These are phyloP conservation scores for Parachaetomium inaequale DNA, from an alignment of 495 filamentous ascomycete species.

Conservation along the genomic window DNA sequence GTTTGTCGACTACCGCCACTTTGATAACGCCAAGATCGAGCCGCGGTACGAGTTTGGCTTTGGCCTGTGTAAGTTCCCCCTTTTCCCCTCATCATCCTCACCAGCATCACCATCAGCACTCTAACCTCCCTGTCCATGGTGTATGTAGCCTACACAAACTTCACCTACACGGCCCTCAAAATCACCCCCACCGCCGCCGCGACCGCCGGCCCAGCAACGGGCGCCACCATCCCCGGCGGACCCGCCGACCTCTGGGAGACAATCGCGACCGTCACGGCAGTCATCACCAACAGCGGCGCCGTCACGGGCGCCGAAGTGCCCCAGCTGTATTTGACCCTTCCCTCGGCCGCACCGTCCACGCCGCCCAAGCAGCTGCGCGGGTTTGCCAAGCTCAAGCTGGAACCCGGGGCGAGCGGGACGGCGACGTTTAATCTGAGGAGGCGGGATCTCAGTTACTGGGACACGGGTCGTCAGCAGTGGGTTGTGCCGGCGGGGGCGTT, in stretches of 20 bases:
- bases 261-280: constrained; percentile 54
- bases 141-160: constrained; percentile 62
- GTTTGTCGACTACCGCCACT: constrained; percentile 82
- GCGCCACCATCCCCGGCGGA: constrained; percentile 61
- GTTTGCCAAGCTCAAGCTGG: constrained; percentile 53
- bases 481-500: constrained; percentile 49
- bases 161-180: constrained; percentile 47
- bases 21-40: constrained; percentile 60
- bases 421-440: constrained; percentile 49
- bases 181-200: constrained; percentile 48
- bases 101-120: background rate
- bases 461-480: constrained; percentile 48
- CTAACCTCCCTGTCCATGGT: background rate
- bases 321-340: constrained; percentile 55
- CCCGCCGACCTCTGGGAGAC: constrained; percentile 62
- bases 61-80: constrained; percentile 53
- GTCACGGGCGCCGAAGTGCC: constrained; percentile 71
- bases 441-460: constrained; percentile 59
- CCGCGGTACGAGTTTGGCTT: constrained; percentile 63
- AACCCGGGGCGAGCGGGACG: constrained; percentile 40
- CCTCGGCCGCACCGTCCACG: constrained; percentile 45
- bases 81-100: background rate
- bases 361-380: constrained; percentile 55
- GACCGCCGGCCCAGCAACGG: constrained; percentile 48
- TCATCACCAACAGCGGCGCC: constrained; percentile 64